Percentiles rank a stretch among this genome's conserved stretches.
phyloP scores from a whole-genome alignment of 1,284 basidiomycete species.

The Cutaneotrichosporon cavernicola region DNA sequence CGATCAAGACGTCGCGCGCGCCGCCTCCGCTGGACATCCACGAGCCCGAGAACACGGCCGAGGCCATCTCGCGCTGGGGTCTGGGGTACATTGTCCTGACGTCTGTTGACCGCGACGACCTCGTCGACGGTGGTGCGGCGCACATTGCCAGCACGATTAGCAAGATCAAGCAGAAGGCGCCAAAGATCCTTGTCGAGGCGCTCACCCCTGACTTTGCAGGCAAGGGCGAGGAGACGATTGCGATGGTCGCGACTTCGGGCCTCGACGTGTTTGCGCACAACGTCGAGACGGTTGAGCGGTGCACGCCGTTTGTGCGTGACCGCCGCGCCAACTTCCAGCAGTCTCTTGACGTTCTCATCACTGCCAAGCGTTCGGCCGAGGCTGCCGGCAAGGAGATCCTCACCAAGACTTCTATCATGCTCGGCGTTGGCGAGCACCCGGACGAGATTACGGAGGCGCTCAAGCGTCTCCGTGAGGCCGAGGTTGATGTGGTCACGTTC shows the following conservation, averaged over 20 bases:
- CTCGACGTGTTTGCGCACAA: conserved; percentile 99
- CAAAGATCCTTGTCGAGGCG: conserved; percentile 93
- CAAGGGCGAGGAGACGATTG: conserved; percentile 66
- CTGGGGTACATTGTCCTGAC: conserved; percentile 98
- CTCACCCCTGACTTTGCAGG: conserved; percentile 94
- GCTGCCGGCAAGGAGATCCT: conserved; percentile 73
- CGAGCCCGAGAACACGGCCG: conserved; percentile 97
- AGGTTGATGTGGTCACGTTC: conserved; percentile 98
- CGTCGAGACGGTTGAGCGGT: conserved; percentile 87
- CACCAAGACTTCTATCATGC: conserved; percentile 99
- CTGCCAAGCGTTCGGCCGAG: conserved; percentile 80
- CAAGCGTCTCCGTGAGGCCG: conserved; percentile 77
- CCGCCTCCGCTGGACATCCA: conserved; percentile 92
- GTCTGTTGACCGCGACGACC: conserved; percentile 93
- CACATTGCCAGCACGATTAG: conserved; percentile 94
- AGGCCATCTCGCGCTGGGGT: conserved; percentile 97
- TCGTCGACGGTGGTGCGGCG: conserved; percentile 84
- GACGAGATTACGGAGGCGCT: conserved; percentile 82
- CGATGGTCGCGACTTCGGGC: conserved; percentile 81
- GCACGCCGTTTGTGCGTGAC: conserved; percentile 94
- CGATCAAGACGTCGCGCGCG: conserved; percentile 86
- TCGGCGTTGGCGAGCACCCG: conserved; percentile 89
- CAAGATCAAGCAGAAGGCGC: conserved; percentile 95
- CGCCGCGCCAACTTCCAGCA: conserved; percentile 89
- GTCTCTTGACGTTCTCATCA: conserved; percentile 77